A percentile compares a stretch with the other conserved stretches of the same genome.
Evolutionary conservation across 2,329 filamentous ascomycete genomes (phyloP).

Genomic region (Botrytis tulipae): DNA sequence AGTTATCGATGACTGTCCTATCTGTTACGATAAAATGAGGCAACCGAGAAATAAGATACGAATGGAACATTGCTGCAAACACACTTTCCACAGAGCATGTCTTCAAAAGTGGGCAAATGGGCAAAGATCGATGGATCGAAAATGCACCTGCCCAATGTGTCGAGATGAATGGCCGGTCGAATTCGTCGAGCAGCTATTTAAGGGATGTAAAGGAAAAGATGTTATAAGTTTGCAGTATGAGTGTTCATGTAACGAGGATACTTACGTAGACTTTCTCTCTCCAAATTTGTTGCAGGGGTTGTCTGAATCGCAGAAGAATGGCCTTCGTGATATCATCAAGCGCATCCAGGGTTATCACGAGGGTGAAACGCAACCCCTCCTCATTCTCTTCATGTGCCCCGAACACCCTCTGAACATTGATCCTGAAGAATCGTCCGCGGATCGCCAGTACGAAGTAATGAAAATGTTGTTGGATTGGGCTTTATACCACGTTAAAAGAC

Average conservation of each 20-base stretch:
- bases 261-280: not conserved
- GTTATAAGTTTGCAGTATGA: no score
- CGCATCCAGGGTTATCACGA: not conserved
- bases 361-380: not conserved
- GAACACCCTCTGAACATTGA: not conserved
- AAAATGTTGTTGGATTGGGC: not conserved
- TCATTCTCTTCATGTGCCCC: not conserved
- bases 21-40: not conserved
- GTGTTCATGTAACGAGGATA: not conserved
- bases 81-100: not conserved
- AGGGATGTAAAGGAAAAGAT: not conserved
- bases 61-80: not conserved
- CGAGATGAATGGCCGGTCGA: not conserved
- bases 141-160: not conserved
- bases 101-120: not conserved
- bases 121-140: no score
- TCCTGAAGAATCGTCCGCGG: not conserved
- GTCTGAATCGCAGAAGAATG: not conserved
- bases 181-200: not conserved
- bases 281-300: not conserved
- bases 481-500: fast-evolving
- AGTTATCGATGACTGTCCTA: not conserved
- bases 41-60: not conserved
- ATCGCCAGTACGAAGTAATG: not conserved
- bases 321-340: not conserved